A percentile compares a stretch with the other conserved stretches of the same genome.
These are phyloP conservation scores for Cornus suecica DNA, from an alignment of 148 eudicot species.

Conservation along the genomic window DNA sequence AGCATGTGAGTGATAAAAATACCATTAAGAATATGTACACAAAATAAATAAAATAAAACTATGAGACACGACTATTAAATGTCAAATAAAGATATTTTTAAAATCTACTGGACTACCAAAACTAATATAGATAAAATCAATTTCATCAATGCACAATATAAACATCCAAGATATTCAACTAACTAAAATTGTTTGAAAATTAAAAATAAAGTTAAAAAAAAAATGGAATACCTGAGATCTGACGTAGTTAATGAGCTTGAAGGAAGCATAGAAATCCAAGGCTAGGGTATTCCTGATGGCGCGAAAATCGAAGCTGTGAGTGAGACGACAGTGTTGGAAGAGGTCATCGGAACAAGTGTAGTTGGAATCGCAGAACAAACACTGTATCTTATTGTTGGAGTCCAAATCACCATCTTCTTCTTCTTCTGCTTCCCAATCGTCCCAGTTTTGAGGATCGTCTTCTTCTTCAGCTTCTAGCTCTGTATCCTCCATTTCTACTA, in stretches of 20 bases:
- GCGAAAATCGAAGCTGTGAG: slow-evolving; percentile 58
- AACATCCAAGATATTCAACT: no score
- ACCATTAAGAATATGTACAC: no score
- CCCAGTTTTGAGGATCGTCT: slow-evolving; percentile 49
- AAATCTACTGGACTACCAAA: no score
- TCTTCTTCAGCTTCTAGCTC: slow-evolving; percentile 31
- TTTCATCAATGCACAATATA: no score
- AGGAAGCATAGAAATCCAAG: slow-evolving; percentile 73
- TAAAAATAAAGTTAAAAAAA: no score
- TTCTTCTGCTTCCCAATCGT: slow-evolving; percentile 65
- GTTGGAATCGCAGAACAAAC: slow-evolving; percentile 68
- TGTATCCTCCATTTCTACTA: slow-evolving; percentile 24
- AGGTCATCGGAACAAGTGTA: slow-evolving; percentile 35
- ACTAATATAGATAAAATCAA: no score
- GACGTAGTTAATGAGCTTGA: slow-evolving; percentile 84
- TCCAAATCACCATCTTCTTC: slow-evolving; percentile 28
- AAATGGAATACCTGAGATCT: slow-evolving; percentile 51
- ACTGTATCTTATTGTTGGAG: slow-evolving; percentile 42
- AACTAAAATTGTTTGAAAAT: no score
- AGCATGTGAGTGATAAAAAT: no score
- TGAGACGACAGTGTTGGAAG: slow-evolving; percentile 52
- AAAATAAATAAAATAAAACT: no score
- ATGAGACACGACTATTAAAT: no score
- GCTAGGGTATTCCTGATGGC: slow-evolving; percentile 34
- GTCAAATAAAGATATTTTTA: no score